Evolutionary conservation across 2,329 filamentous ascomycete species (phyloP).

Genomic region (Alternaria ethzedia): DNA sequence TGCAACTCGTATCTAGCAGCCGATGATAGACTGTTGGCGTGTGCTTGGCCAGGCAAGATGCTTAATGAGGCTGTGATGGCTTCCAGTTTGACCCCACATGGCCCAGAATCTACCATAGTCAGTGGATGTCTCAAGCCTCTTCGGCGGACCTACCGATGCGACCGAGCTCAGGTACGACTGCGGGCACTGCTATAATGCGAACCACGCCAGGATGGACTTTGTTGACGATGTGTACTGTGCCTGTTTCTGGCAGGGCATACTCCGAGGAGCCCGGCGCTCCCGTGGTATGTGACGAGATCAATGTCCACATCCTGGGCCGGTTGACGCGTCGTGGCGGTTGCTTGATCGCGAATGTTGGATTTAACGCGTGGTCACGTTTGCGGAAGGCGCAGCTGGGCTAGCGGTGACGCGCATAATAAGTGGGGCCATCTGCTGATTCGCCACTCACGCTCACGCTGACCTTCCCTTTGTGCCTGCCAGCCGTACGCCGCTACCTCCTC

Average conservation of each 20-base stretch:
- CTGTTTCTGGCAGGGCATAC: slow-evolving; percentile 7
- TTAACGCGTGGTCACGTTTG: slow-evolving; percentile 28
- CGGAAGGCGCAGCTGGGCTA: slow-evolving; percentile 1
- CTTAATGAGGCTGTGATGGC: slow-evolving; percentile 25
- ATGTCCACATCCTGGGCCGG: slow-evolving; percentile 24
- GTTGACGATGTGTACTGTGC: slow-evolving; percentile 9
- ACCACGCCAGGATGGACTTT: slow-evolving; percentile 3
- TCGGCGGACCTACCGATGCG: slow-evolving; percentile 21
- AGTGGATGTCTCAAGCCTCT: not conserved
- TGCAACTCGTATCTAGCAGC: slow-evolving; percentile 25
- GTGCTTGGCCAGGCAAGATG: slow-evolving; percentile 21
- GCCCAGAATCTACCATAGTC: slow-evolving; percentile 16
- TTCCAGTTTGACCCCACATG: slow-evolving; percentile 34
- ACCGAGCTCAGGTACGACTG: slow-evolving; percentile 19
- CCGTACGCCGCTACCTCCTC: not conserved
- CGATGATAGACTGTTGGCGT: not conserved
- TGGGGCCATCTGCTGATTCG: slow-evolving; percentile 4
- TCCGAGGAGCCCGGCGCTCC: not conserved
- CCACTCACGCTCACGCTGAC: not conserved
- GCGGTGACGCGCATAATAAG: slow-evolving; percentile 20
- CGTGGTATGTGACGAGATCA: not conserved
- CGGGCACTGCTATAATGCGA: not conserved
- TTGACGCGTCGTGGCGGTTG: slow-evolving; percentile 26
- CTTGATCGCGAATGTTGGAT: not conserved
- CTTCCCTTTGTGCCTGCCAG: not conserved